These are phyloP conservation scores for Dryas alaskensis DNA, from an alignment of 306 rosid genomes.

Conservation along the genomic window DNA sequence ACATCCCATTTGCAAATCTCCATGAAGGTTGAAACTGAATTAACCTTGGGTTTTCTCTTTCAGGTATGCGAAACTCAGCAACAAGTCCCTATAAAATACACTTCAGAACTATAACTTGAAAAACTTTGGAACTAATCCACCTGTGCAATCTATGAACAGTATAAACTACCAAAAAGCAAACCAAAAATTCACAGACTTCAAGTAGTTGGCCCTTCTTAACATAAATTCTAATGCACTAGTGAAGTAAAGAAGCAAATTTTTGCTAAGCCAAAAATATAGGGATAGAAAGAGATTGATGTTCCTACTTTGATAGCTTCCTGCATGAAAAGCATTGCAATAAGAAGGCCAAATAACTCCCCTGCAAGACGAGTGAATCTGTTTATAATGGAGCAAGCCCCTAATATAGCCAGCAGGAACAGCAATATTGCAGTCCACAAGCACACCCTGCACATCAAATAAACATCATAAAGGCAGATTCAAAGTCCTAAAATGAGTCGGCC, in stretches of 20 bases:
- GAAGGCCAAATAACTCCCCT: slow-evolving; percentile 84
- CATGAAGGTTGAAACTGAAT: slow-evolving; percentile 66
- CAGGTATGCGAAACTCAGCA: slow-evolving; percentile 59
- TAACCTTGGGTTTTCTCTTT: slow-evolving; percentile 47
- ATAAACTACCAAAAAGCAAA: not conserved
- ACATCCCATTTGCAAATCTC: slow-evolving; percentile 89
- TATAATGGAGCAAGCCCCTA: slow-evolving; percentile 82
- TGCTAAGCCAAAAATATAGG: not conserved
- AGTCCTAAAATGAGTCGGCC: not conserved
- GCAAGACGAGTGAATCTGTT: slow-evolving; percentile 79
- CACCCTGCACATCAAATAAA: slow-evolving; percentile 50
- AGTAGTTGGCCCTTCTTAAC: not conserved
- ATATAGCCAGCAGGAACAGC: slow-evolving; percentile 65
- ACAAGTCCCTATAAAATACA: slow-evolving; percentile 57
- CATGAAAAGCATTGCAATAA: slow-evolving; percentile 81
- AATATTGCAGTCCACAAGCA: slow-evolving; percentile 72
- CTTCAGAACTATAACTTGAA: slow-evolving; percentile 1
- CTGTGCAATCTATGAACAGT: not conserved
- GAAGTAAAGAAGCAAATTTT: slow-evolving; percentile 18
- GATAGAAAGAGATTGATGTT: slow-evolving; percentile 9
- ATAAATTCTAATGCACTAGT: not conserved
- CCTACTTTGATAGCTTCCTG: slow-evolving; percentile 76
- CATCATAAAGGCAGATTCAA: not conserved
- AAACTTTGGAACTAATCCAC: not conserved
- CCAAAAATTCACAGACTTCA: not conserved